A percentile compares a stretch with the other conserved stretches of the same genome.
Evolutionary conservation across 1,284 basidiomycete genomes (phyloP).

Genomic region (Tetrapyrgos nigripes): DNA sequence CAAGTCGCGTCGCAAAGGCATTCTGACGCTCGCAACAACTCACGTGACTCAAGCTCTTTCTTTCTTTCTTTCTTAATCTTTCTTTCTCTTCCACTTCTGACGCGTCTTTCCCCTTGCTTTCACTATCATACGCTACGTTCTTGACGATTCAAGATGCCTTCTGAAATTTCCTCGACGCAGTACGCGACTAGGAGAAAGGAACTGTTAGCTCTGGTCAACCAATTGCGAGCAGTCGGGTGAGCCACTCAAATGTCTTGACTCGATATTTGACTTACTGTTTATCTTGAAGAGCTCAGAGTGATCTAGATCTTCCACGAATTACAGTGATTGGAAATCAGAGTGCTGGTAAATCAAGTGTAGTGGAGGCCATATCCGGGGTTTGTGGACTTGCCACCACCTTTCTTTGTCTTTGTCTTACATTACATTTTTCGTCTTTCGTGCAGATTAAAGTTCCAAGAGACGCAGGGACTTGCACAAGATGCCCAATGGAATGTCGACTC

Average conservation of each 20-base stretch:
- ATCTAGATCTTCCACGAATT: conserved; percentile 43
- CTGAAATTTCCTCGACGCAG: background rate
- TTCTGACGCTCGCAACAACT: no score
- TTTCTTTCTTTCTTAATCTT: background rate
- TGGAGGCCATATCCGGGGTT: conserved; percentile 49
- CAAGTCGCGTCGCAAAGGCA: no score
- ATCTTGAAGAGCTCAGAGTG: conserved; percentile 34
- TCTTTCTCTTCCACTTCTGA: background rate
- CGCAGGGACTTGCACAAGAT: conserved; percentile 48
- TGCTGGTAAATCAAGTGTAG: conserved; percentile 46
- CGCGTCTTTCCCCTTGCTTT: background rate
- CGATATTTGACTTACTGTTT: no score
- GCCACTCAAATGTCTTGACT: no score
- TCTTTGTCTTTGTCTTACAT: background rate
- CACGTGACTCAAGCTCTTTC: no score
- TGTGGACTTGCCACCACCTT: conserved; percentile 4
- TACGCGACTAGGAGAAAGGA: background rate
- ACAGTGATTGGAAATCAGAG: conserved; percentile 49
- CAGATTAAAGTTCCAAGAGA: conserved; percentile 44
- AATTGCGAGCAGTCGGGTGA: background rate
- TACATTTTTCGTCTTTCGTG: no score
- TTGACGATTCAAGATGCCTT: background rate
- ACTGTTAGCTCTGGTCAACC: background rate
- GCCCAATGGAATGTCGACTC: conserved; percentile 50
- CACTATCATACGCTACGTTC: background rate